Percentiles rank a stretch among this genome's conserved stretches.
phyloP scores from a whole-genome alignment of 129 eudicot genomes.

The Arctium lappa region DNA sequence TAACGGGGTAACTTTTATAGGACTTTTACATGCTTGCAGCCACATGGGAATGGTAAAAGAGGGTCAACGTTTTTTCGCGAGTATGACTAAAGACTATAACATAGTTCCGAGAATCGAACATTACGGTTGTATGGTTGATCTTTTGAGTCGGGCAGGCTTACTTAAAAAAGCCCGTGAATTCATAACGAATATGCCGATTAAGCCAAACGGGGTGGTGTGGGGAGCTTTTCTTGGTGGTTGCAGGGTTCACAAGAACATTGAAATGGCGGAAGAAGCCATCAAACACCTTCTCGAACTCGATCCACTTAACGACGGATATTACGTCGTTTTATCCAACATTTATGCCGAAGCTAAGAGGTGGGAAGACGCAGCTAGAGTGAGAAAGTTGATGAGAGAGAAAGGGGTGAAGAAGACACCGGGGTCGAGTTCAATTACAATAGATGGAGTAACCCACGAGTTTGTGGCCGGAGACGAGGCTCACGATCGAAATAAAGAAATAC shows the following conservation, averaged over 20 bases:
- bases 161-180: slow-evolving; percentile 41
- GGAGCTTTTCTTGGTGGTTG: slow-evolving; percentile 55
- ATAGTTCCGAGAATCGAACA: slow-evolving; percentile 45
- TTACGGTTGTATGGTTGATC: slow-evolving; percentile 57
- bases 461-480: slow-evolving; percentile 45
- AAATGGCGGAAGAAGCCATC: slow-evolving; percentile 57
- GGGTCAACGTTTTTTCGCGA: slow-evolving; percentile 30
- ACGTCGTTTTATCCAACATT: slow-evolving; percentile 38
- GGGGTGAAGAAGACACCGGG: slow-evolving; percentile 41
- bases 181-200: slow-evolving; percentile 34
- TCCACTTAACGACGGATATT: slow-evolving; percentile 44
- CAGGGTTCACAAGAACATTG: slow-evolving; percentile 44
- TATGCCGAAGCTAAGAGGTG: slow-evolving; percentile 47
- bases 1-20: slow-evolving; percentile 45
- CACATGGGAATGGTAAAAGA: slow-evolving; percentile 45
- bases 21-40: slow-evolving; percentile 55
- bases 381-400: slow-evolving; percentile 43
- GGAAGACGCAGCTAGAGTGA: slow-evolving; percentile 41
- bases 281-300: slow-evolving; percentile 40
- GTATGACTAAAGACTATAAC: slow-evolving; percentile 38
- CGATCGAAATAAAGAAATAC: slow-evolving; percentile 31
- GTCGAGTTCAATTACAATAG: slow-evolving; percentile 28
- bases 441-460: slow-evolving; percentile 40
- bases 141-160: slow-evolving; percentile 42
- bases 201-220: slow-evolving; percentile 51